Evolutionary conservation across 2,329 filamentous ascomycete genomes (phyloP).

Genomic region (Neofusicoccum cordaticola): DNA sequence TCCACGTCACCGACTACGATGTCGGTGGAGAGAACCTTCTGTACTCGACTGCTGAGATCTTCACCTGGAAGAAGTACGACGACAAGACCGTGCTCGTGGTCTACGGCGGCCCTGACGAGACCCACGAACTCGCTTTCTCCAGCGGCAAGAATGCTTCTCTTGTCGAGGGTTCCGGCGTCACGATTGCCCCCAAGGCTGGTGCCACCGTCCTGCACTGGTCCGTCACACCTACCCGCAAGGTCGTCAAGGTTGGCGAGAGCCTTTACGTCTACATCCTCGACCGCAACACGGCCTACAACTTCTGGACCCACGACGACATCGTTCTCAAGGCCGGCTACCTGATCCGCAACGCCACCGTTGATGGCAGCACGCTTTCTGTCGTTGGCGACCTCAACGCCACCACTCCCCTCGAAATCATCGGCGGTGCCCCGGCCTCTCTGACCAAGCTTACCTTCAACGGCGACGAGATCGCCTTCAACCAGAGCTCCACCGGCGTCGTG

Average conservation of each 20-base stretch:
- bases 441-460: slow-evolving; percentile 64
- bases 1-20: slow-evolving; percentile 66
- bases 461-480: slow-evolving; percentile 38
- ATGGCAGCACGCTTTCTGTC: slow-evolving; percentile 58
- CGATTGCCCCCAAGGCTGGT: slow-evolving; percentile 37
- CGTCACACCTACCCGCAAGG: slow-evolving; percentile 51
- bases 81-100: slow-evolving; percentile 60
- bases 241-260: slow-evolving; percentile 49
- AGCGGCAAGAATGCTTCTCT: slow-evolving; percentile 33
- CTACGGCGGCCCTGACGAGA: slow-evolving; percentile 61
- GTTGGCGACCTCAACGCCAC: slow-evolving; percentile 72
- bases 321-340: slow-evolving; percentile 66
- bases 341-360: slow-evolving; percentile 57
- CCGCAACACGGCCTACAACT: slow-evolving; percentile 37
- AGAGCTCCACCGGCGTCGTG: slow-evolving; percentile 49
- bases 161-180: slow-evolving; percentile 42
- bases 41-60: slow-evolving; percentile 68
- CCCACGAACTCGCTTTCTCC: slow-evolving; percentile 59
- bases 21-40: slow-evolving; percentile 59
- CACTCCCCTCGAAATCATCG: slow-evolving; percentile 65
- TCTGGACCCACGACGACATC: slow-evolving; percentile 39
- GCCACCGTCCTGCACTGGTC: slow-evolving; percentile 55
- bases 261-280: slow-evolving; percentile 56
- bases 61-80: slow-evolving; percentile 62
- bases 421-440: slow-evolving; percentile 52